Conservation (phyloP, 2,329 filamentous ascomycete genomes). For the Geosmithia morbida region DNA sequence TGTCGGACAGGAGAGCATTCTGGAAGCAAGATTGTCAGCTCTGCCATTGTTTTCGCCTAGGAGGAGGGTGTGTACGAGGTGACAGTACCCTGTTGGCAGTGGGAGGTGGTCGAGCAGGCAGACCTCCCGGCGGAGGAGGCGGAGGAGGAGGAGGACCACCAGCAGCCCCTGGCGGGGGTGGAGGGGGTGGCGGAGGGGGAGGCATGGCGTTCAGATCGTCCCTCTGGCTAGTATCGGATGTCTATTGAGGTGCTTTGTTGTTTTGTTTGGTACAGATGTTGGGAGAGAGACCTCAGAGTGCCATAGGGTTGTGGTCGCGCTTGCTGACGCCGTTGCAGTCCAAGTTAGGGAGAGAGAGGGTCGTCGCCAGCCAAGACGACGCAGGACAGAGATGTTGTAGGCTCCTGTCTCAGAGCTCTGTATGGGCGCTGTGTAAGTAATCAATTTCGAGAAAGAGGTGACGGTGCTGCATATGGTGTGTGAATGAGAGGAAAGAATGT, state of each 20-base stretch:
- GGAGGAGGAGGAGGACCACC: conserved; percentile 55
- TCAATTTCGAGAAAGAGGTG: no score
- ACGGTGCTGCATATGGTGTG: no score
- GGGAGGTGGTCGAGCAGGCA: conserved; percentile 43
- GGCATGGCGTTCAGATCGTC: conserved; percentile 13
- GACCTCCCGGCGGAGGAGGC: conserved; percentile 30
- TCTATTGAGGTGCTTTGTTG: no score
- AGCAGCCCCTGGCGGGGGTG: conserved; percentile 49
- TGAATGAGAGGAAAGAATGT: no score
- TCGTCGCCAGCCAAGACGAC: no score
- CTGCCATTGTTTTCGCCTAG: not conserved
- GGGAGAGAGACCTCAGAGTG: not conserved
- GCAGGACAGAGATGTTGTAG: no score
- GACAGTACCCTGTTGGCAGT: conserved; percentile 45
- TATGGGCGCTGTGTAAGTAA: no score
- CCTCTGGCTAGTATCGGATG: not conserved
- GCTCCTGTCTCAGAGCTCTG: no score
- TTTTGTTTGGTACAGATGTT: no score
- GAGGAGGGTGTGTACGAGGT: not conserved
- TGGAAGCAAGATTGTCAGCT: conserved; percentile 20
- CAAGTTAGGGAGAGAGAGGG: not conserved
- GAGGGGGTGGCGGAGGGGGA: conserved; percentile 53
- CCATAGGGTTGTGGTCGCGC: not conserved
- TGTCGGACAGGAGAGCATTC: conserved; percentile 80
- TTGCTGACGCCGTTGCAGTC: not conserved